phyloP scores from a whole-genome alignment of 495 filamentous ascomycete species.

The Thozetella sp. region DNA sequence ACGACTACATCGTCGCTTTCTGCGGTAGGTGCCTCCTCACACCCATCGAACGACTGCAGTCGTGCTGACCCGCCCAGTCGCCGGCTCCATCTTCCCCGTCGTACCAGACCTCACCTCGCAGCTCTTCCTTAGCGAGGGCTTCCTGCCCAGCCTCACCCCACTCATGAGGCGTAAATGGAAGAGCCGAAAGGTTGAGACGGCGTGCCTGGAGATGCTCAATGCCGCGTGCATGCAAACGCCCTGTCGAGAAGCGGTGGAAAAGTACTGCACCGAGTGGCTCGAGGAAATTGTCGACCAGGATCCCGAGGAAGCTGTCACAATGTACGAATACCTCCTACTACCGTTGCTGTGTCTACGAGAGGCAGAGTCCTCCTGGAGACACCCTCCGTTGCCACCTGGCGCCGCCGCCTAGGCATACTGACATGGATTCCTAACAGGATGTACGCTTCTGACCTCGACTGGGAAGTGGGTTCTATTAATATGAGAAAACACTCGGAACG shows the following conservation, averaged over 20 bases:
- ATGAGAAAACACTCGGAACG: constrained; percentile 51
- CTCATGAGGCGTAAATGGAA: constrained; percentile 74
- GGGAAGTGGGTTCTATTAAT: constrained; percentile 38
- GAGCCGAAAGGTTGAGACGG: constrained; percentile 76
- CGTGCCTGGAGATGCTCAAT: constrained; percentile 84
- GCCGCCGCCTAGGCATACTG: too few relatives aligned
- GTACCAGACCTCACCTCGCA: constrained; percentile 67
- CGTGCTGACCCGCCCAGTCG: constrained; percentile 45
- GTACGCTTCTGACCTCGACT: constrained; percentile 34
- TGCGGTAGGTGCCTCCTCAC: constrained; percentile 40
- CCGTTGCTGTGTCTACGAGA: background rate
- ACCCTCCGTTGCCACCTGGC: too few relatives aligned
- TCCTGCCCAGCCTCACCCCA: constrained; percentile 68
- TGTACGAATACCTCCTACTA: background rate
- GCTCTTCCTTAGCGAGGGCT: constrained; percentile 84
- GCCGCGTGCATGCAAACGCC: constrained; percentile 81
- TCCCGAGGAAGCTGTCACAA: constrained; percentile 57
- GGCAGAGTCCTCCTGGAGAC: too few relatives aligned
- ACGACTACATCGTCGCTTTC: constrained; percentile 73
- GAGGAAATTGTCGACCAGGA: constrained; percentile 73
- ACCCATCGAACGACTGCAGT: background rate
- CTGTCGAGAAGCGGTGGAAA: constrained; percentile 78
- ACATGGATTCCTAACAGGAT: constrained; percentile 32
- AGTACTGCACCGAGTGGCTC: constrained; percentile 81
- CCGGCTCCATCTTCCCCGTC: constrained; percentile 83